phyloP scores from a whole-genome alignment of 1,284 basidiomycete species.

The Pyrrhoderma noxium region DNA sequence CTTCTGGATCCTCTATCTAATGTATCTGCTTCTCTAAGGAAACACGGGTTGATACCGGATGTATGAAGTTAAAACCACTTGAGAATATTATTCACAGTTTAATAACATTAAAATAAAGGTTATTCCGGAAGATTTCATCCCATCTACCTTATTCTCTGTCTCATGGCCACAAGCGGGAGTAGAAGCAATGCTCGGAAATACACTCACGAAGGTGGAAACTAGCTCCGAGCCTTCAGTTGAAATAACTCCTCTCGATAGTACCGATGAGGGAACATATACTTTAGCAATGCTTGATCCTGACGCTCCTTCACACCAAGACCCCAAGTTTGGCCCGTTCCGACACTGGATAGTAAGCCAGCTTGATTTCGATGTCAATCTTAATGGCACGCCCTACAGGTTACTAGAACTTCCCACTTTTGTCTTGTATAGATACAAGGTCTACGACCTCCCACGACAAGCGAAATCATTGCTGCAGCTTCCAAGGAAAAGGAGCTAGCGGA shows the following conservation, averaged over 20 bases:
- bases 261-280: conserved; percentile 41
- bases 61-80: neutral
- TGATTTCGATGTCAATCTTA: neutral
- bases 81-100: neutral
- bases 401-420: neutral
- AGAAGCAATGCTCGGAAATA: conserved; percentile 44
- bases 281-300: conserved; percentile 65
- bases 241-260: conserved; percentile 39
- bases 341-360: conserved; percentile 58
- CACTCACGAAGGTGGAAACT: conserved; percentile 40
- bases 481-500: conserved; percentile 3
- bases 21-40: conserved; percentile 34
- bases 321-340: conserved; percentile 49
- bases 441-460: conserved; percentile 33
- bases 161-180: conserved; percentile 32
- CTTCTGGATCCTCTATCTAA: conserved; percentile 34
- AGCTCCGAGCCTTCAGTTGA: conserved; percentile 45
- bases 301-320: conserved; percentile 49
- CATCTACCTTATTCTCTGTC: conserved; percentile 47
- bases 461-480: conserved; percentile 13
- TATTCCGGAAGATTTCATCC: conserved; percentile 40
- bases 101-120: conserved; percentile 24
- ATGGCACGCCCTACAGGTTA: neutral
- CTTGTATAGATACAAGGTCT: conserved; percentile 46
- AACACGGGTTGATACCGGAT: conserved; percentile 47